These are phyloP conservation scores for Cydonia oblonga DNA, from an alignment of 331 rosid species.

Conservation along the genomic window DNA sequence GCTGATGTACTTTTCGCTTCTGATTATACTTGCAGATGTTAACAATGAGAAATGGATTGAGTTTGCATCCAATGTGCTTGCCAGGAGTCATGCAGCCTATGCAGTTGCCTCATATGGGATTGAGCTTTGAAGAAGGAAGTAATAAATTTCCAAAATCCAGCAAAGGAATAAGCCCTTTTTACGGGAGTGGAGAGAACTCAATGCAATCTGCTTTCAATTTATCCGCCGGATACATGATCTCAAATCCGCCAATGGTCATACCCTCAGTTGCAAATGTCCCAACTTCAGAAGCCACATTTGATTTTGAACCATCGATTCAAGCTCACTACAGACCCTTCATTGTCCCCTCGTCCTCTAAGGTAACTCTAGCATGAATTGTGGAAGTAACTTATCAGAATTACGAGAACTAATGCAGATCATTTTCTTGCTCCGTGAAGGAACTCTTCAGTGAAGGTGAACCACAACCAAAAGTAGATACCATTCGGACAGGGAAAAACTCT, in stretches of 20 bases:
- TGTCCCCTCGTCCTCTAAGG: slow-evolving; percentile 25
- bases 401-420: slow-evolving; percentile 10
- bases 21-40: slow-evolving; percentile 39
- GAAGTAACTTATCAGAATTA: neutral
- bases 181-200: slow-evolving; percentile 26
- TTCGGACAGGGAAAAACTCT: slow-evolving; percentile 25
- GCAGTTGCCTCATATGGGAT: slow-evolving; percentile 36
- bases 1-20: neutral
- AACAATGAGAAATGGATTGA: slow-evolving; percentile 73
- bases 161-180: slow-evolving; percentile 23
- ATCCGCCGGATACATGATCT: slow-evolving; percentile 32
- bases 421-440: slow-evolving; percentile 31
- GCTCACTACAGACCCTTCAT: slow-evolving; percentile 24
- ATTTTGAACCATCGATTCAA: slow-evolving; percentile 33
- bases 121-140: slow-evolving; percentile 36
- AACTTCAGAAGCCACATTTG: slow-evolving; percentile 30
- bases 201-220: slow-evolving; percentile 24
- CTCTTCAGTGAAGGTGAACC: slow-evolving; percentile 21
- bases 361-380: slow-evolving; percentile 3
- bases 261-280: slow-evolving; percentile 29
- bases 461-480: slow-evolving; percentile 26
- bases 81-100: slow-evolving; percentile 50
- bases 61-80: slow-evolving; percentile 72
- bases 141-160: slow-evolving; percentile 32
- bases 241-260: slow-evolving; percentile 31